These are phyloP conservation scores for Rhynchospora tenuis DNA, from an alignment of 176 grass and related monocot species.

Conservation along the genomic window DNA sequence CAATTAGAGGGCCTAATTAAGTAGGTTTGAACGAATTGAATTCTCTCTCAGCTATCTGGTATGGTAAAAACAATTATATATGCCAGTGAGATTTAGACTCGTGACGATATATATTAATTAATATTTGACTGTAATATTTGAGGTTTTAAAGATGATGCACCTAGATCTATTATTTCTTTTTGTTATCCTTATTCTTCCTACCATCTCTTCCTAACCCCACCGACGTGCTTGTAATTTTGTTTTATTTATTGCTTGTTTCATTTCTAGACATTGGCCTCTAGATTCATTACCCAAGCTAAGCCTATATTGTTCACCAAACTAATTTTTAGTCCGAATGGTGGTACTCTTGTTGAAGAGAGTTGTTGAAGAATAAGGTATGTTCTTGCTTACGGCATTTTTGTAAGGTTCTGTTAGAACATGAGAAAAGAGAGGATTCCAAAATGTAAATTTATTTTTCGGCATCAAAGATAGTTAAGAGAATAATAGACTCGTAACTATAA, in stretches of 20 bases:
- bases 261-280: not conserved
- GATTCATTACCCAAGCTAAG: not conserved
- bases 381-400: too few relatives aligned
- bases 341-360: not conserved
- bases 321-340: not conserved
- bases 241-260: not conserved
- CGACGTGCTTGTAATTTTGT: conserved; percentile 4
- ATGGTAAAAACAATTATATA: not conserved
- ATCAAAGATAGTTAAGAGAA: too few relatives aligned
- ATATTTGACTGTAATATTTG: not conserved
- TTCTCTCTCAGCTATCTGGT: not conserved
- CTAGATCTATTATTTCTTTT: not conserved
- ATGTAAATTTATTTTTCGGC: too few relatives aligned
- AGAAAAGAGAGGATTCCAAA: too few relatives aligned
- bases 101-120: not conserved
- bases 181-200: not conserved
- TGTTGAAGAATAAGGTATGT: not conserved
- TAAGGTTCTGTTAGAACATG: too few relatives aligned
- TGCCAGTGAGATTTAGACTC: not conserved
- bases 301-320: conserved; percentile 6
- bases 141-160: not conserved
- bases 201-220: conserved; percentile 23
- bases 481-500: too few relatives aligned
- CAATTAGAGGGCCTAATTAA: not conserved
- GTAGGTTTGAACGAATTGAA: not conserved